These are phyloP conservation scores for Coemansia sp. DNA, from an alignment of 192 early-diverging fungal genomes.

Conservation along the genomic window DNA sequence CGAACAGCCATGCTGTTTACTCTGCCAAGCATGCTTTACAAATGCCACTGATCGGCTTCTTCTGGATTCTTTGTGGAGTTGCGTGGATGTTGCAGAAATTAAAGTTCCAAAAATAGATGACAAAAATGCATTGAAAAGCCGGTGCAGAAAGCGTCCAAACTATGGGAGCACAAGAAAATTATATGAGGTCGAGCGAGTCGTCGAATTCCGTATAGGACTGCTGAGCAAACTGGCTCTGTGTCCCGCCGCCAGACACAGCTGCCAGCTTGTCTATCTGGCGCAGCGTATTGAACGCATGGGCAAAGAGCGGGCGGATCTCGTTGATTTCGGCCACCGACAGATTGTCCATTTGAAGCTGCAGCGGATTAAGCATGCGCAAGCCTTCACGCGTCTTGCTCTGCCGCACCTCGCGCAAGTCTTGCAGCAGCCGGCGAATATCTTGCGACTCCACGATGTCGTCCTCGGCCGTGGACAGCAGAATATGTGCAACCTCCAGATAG, in stretches of 20 bases:
- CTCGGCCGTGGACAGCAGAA: conserved; percentile 72
- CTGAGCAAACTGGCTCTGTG: conserved; percentile 31
- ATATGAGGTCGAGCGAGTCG: conserved; percentile 10
- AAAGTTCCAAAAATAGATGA: too few species aligned
- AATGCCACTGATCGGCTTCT: too few species aligned
- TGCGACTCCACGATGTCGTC: conserved; percentile 82
- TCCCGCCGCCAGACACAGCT: conserved; percentile 5
- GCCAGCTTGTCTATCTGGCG: conserved; percentile 36
- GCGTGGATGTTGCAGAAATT: too few species aligned
- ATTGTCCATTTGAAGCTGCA: conserved; percentile 81
- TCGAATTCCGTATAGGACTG: conserved; percentile 18
- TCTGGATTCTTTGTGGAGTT: too few species aligned
- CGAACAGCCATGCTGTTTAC: not conserved
- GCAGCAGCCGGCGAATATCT: conserved; percentile 68
- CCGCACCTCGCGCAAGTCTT: conserved; percentile 80
- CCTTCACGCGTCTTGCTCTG: conserved; percentile 76
- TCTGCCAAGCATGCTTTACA: conserved; percentile 3
- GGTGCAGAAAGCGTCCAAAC: not conserved
- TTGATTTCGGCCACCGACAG: conserved; percentile 85
- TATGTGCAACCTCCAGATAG: conserved; percentile 79
- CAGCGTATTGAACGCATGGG: conserved; percentile 68
- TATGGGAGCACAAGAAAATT: not conserved
- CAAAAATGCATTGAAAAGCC: too few species aligned
- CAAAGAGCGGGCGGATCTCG: conserved; percentile 90
- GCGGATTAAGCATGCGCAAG: conserved; percentile 62